Conservation (phyloP, 1,139 yeast genomes). For the Hansenula sp. region DNA sequence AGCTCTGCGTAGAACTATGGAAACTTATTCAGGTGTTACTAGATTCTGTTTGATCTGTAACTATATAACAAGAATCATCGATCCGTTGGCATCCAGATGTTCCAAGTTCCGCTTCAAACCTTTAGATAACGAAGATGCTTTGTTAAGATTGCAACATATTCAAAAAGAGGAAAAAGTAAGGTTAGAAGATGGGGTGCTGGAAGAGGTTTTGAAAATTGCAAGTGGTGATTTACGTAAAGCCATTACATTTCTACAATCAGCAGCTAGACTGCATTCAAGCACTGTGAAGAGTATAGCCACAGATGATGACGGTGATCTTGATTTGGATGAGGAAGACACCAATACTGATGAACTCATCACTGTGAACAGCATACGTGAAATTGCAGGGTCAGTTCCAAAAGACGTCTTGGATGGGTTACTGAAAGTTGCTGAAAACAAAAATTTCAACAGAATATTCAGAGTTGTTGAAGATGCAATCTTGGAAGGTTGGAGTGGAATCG, state of each 20-base stretch:
- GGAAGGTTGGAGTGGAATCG: constrained; percentile 87
- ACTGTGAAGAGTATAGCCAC: constrained; percentile 17
- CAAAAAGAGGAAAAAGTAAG: constrained; percentile 44
- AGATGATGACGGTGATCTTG: constrained; percentile 34
- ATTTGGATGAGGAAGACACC: constrained; percentile 20
- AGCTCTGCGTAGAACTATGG: constrained; percentile 96
- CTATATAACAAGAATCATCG: constrained; percentile 92
- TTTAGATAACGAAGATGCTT: constrained; percentile 67
- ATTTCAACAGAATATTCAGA: constrained; percentile 38
- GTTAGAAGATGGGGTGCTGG: constrained; percentile 48
- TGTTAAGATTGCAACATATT: constrained; percentile 60
- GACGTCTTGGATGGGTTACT: constrained; percentile 43
- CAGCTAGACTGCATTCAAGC: constrained; percentile 54
- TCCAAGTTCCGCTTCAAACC: constrained; percentile 89
- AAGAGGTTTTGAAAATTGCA: constrained; percentile 62
- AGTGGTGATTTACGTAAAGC: constrained; percentile 93
- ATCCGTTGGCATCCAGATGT: constrained; percentile 94
- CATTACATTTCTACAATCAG: constrained; percentile 85
- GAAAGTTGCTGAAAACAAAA: constrained; percentile 30
- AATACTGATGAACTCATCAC: constrained; percentile 32
- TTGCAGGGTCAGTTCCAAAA: constrained; percentile 84
- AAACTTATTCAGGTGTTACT: constrained; percentile 85
- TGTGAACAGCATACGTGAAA: constrained; percentile 52
- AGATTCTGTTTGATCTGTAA: constrained; percentile 93
- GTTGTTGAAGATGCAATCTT: constrained; percentile 54